phyloP scores from a whole-genome alignment of 345 rosid genomes.

The Ceriops tagal region DNA sequence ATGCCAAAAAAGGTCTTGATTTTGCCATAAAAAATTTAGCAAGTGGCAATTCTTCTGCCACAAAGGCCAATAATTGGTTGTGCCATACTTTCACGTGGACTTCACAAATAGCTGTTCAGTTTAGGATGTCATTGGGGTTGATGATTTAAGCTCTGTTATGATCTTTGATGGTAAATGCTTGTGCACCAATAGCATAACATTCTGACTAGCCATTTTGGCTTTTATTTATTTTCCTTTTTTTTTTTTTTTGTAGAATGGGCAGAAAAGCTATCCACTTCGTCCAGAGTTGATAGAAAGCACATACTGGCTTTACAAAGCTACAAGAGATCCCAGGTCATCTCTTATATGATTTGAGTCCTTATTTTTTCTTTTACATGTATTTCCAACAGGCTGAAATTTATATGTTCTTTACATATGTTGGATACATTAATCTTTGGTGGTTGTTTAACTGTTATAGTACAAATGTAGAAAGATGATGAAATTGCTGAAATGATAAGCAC shows the following conservation, averaged over 20 bases:
- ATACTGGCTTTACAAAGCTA: slow-evolving; percentile 97
- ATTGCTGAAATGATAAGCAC: too few species aligned
- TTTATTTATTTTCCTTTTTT: slow-evolving; percentile 11
- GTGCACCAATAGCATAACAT: background rate
- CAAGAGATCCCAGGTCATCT: slow-evolving; percentile 75
- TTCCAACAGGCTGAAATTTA: background rate
- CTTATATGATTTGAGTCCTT: background rate
- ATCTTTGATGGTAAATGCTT: background rate
- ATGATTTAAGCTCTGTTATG: background rate
- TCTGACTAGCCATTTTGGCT: background rate
- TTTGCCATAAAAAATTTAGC: background rate
- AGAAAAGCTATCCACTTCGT: slow-evolving; percentile 92
- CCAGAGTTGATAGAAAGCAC: slow-evolving; percentile 98
- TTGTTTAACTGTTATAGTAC: too few species aligned
- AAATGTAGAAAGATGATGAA: too few species aligned
- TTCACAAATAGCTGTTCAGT: background rate
- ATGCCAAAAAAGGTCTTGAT: background rate
- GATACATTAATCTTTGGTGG: too few species aligned
- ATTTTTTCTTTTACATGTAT: background rate
- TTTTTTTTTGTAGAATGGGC: slow-evolving; percentile 68
- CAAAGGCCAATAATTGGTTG: too few species aligned
- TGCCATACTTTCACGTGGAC: background rate
- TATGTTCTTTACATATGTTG: background rate
- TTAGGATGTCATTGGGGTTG: background rate
- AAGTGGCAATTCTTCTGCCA: too few species aligned